Evolutionary conservation across 2,329 filamentous ascomycete genomes (phyloP).

Genomic region (Cladorrhinum sp.): DNA sequence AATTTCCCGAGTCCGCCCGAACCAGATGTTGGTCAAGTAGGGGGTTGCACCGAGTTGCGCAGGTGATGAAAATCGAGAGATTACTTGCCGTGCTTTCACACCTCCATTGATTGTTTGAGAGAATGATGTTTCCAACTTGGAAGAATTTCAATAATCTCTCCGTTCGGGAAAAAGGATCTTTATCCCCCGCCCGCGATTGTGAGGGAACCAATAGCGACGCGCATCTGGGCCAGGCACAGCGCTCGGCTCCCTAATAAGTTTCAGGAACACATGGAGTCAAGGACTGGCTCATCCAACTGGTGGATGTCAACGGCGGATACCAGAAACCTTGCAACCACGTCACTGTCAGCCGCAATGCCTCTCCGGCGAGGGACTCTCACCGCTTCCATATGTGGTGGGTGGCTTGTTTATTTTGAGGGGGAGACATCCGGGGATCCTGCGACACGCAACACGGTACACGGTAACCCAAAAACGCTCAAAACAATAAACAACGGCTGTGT

Average conservation of each 20-base stretch:
- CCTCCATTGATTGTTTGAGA: neutral
- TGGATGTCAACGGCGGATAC: constrained; percentile 7
- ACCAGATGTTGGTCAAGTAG: neutral
- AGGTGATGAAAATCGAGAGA: neutral
- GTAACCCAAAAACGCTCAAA: neutral
- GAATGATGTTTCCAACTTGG: neutral
- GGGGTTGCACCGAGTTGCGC: neutral
- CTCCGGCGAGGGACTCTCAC: neutral
- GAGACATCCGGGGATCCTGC: neutral
- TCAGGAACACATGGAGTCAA: constrained; percentile 18
- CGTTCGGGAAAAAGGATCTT: constrained; percentile 15
- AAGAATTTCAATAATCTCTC: neutral
- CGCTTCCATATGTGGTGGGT: neutral
- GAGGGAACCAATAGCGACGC: constrained; percentile 6
- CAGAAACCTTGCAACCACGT: constrained; percentile 2
- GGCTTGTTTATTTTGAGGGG: neutral
- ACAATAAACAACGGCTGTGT: neutral
- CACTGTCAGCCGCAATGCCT: constrained; percentile 6
- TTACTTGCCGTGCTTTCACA: neutral
- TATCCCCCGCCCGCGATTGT: neutral
- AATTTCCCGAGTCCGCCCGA: neutral
- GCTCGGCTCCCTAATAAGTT: constrained; percentile 14
- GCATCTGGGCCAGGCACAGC: constrained; percentile 8
- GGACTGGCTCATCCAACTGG: neutral
- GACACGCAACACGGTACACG: neutral